Base-by-base conservation (phyloP, 805 yeast species). In the Sporopachydermia quercuum region DNA sequence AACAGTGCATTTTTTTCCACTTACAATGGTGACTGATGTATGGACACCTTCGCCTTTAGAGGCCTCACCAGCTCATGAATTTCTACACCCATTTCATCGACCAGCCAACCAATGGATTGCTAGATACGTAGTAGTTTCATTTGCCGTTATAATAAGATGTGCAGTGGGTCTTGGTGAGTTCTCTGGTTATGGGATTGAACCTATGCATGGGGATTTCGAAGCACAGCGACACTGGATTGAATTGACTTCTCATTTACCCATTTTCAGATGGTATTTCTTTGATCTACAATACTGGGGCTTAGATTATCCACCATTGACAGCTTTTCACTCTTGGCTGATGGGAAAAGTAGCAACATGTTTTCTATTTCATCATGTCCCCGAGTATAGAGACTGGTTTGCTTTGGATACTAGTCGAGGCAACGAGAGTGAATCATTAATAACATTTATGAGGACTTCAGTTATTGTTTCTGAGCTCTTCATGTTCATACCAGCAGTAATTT, bases 201-300 rank as follows among this genome's bases (percentile, higher is more conserved):
- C 97, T 3, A 73, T 84, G 73, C 76, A 65, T 62, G 98, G 98
- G 4, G 98, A 91, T 55, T 89, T 91, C 52, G 98, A 91, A 57
- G 97, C 97, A 0, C 98, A 91, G 57, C 71, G 98, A 47, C 98
- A 89, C 57, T 91, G 98, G 98, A 69, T 91, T 72, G 98, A 91
- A 55, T 65, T 89, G 40, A 89, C 97, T 0, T 74, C 67, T 34
- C 74, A 76, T 48, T 56, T 87, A 38, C 91, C 95, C 0, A 57
- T 84, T 1, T 57, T 62, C 0, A 49, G 79, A 45, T 91, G 98
- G 98, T 91, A 91, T 54, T 82, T 70, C 61, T 85, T 76, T 56
- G 96, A 91, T 54, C 65, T 86, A 36, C 75, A 76, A 48, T 86
- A 89, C 61, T 91, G 98, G 97, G 96, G 97, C 1, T 65, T 91